A percentile compares a stretch with the other conserved stretches of the same genome.
Evolutionary conservation across 192 early-diverging fungal genomes (phyloP).

Genomic region (Backusella circina): DNA sequence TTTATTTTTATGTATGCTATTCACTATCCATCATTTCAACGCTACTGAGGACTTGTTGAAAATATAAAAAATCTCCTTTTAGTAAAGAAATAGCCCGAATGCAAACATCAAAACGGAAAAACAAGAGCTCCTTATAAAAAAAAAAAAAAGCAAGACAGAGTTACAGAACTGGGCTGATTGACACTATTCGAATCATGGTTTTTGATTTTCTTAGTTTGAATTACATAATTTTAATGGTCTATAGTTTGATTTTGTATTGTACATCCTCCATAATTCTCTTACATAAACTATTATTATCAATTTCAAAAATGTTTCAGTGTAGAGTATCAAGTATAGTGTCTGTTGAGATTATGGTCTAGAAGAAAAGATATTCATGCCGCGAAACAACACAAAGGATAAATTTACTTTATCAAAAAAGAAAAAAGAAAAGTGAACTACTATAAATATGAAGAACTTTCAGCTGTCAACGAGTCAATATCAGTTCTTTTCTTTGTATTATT

Average conservation of each 20-base stretch:
- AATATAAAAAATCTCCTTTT: neutral
- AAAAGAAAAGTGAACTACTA: neutral
- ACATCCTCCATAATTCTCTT: neutral
- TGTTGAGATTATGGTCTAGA: neutral
- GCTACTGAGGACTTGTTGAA: neutral
- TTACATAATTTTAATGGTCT: neutral
- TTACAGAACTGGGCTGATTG: neutral
- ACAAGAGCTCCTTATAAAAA: neutral
- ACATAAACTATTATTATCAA: neutral
- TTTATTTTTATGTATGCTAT: neutral
- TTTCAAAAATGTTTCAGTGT: neutral
- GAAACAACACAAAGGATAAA: neutral
- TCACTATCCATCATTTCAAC: neutral
- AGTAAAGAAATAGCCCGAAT: neutral
- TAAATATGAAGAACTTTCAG: neutral
- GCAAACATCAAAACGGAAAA: neutral
- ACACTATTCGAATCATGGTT: too few species aligned
- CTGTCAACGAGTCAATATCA: neutral
- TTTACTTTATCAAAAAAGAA: neutral
- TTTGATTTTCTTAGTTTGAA: neutral
- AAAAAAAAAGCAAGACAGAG: neutral
- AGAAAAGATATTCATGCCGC: neutral
- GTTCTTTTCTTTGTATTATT: neutral
- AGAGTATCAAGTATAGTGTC: too few species aligned
- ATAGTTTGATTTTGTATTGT: neutral